Base-by-base conservation (phyloP, 768 basidiomycete genomes). In the Suillus brevipes region DNA sequence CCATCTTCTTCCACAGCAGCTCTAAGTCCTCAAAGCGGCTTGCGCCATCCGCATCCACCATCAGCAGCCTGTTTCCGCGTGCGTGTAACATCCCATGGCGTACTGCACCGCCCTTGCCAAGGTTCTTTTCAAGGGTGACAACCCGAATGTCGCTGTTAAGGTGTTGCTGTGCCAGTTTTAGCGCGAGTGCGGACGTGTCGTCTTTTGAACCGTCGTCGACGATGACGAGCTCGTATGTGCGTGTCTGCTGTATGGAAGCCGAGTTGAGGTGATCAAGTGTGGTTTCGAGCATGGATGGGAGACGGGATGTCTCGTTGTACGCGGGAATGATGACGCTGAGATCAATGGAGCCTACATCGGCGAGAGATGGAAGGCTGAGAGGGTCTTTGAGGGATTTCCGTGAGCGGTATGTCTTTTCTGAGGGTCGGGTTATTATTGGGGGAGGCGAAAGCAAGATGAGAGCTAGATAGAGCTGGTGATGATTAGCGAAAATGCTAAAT, bases 11-110 rank as follows among this genome's bases (percentile, higher is more conserved):
- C 87, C 94, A 93, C 36, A 98, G 78, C n/a, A 80, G 72, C 68
- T 93, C 91, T n/a, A 98, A 74, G 72, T 97, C 96, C 53, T 86
- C 82, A 71, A 99, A 95, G 56, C 88, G 83, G 65, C 94, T 95
- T 38, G 96, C 96, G 6, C 92, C 96, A 69, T 99, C 96, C 9
- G 96, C 96, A 72, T 99, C 96, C 50, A 90, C 96, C 87, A 97
- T 95, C 61, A 99, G 78, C 53, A 97, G 79, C 12, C 92, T 80
- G 68, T 82, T 78, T 8, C 96, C 96, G 4, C 92, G 84, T 9
- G 87, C 84, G 71, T 90, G 88, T 67, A 96, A 75, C 86, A 96
- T 92, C 42, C 96, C 95, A 77, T 97, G 96, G 38, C 91, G 82
- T 28, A 97, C 95, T 0, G 95, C 31, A 31, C 31, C 31, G 31